Evolutionary conservation across 2,329 filamentous ascomycete genomes (phyloP), one percentile per base, ranked within the genome.

Genomic region (Sporothrix variecibatus): DNA sequence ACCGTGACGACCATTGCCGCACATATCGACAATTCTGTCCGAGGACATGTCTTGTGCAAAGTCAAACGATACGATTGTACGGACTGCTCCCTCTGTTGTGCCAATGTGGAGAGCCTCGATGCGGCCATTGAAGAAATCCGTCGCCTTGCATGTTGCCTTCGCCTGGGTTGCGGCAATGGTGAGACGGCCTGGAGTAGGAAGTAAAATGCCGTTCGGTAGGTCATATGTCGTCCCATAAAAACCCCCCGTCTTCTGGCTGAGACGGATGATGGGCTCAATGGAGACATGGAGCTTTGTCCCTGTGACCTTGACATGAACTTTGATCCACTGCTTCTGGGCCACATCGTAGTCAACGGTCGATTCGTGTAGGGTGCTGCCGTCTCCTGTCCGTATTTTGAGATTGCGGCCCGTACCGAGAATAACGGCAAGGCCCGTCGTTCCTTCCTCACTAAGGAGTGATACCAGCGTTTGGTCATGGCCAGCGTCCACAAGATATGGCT

Each of bases 121-220:
- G 31, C 73, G 73, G 12, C 73, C 73, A 40, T 74, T 74, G 69
- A 74, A 72, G 68, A 58, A 74, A 20, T 74, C 20, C 2, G 17
- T 40, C n/a, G 71, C 60, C 60, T 40, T 34, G 3, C n/a, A 2
- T 2, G 51, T 23, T 12, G 4, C 26, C 8, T 28, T n/a, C 4
- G n/a, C 20, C 20, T 58, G 53, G 26, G 53, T 58, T 11, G 53
- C 53, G 20, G 53, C 53, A 58, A 58, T 23, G 6, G 53, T 58
- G 26, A 58, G 53, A 20, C 53, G 20, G 8, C 34, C 34, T 34
- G 34, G 34, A 34, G 8, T 34, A 34, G 34, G 34, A 4, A 34
- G 34, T 34, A 8, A 34, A 8, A 34, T 4, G 8, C 34, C 34
- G 34, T 8, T 34, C 12, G 53, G n/a, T 11, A 58, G n/a, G n/a